A percentile compares a stretch with the other conserved stretches of the same genome.
These are phyloP conservation scores for Aspergillus clavatus DNA, from an alignment of 2,329 filamentous ascomycete species.

Conservation along the genomic window DNA sequence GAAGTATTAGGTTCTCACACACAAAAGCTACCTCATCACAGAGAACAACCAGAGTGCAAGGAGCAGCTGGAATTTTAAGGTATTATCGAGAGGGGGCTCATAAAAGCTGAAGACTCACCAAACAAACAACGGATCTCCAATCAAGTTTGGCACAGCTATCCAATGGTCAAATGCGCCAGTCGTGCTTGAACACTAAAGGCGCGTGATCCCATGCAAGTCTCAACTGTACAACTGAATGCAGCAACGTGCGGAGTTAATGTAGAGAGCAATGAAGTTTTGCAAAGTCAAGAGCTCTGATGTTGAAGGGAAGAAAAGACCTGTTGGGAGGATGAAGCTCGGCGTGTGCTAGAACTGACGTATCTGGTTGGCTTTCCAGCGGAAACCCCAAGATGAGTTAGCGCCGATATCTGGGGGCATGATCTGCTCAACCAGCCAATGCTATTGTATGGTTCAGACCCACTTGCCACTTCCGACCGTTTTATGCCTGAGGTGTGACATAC, in stretches of 20 bases:
- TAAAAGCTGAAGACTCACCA: background rate
- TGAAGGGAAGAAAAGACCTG: slow-evolving; percentile 11
- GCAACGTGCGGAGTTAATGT: slow-evolving; percentile 9
- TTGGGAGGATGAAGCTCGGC: slow-evolving; percentile 17
- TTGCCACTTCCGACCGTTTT: background rate
- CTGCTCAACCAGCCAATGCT: background rate
- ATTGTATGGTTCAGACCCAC: background rate
- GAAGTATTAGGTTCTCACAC: background rate
- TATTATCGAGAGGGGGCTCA: slow-evolving; percentile 8
- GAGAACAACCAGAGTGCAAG: background rate
- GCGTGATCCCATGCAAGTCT: slow-evolving; percentile 14
- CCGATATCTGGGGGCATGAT: background rate
- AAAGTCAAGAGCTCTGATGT: background rate
- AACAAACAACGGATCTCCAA: background rate
- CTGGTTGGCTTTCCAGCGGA: slow-evolving; percentile 13
- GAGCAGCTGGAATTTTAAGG: background rate
- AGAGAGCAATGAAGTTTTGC: background rate
- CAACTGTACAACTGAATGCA: slow-evolving; percentile 2
- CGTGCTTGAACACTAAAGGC: slow-evolving; percentile 13
- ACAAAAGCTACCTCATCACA: background rate
- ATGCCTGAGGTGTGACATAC: background rate
- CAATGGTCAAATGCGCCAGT: slow-evolving; percentile 14
- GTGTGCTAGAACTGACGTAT: slow-evolving; percentile 16
- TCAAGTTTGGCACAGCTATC: background rate
- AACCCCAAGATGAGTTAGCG: background rate